Base-by-base conservation (phyloP, 371 early-diverging fungal species). In the Zychaea mexicana region DNA sequence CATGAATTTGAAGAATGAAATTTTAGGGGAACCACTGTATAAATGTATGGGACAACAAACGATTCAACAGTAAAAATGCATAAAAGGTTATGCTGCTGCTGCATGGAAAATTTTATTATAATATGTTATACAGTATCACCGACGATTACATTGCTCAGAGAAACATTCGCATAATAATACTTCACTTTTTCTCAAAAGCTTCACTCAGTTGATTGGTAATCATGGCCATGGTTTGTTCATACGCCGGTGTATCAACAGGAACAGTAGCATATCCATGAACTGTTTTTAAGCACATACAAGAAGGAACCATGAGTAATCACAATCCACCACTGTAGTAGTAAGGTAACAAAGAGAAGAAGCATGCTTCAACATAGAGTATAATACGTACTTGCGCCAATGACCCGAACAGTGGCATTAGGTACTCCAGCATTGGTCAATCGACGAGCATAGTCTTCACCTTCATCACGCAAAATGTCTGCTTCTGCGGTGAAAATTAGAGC, bases 401-500 rank as follows among this genome's bases (percentile, higher is more conserved):
- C 69, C 4, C 77, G 65, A 0, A 60, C 52, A 1, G 57, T 52
- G 0, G 71, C 27, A 1, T 64, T 59, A 15, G 69, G 49, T 3
- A 77, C 76, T 36, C 76, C 78, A n/a, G 78, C 78, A 10, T 61
- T 27, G 2, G 24, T 33, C n/a, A 80, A 38, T n/a, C 60, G 62
- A 5, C 60, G 52, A 1, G 60, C 76, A 61, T 73, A 80, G 0
- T 39, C 59, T 39, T 80, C 81, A 24, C 70, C 77, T 32, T 80
- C 76, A 49, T 69, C 70, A 57, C 78, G 66, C 38, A 80, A 53
- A 5, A 71, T 63, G 65, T 80, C 78, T 12, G 49, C 65, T 38
- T 77, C 76, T 13, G 74, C 76, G 2, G 69, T 73, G 6, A 80
- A 57, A 0, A 77, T 38, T 9, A 80, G 46, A 2, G 78, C 72